Conservation (phyloP, 257 asterid genomes). For the Primulina eburnea region DNA sequence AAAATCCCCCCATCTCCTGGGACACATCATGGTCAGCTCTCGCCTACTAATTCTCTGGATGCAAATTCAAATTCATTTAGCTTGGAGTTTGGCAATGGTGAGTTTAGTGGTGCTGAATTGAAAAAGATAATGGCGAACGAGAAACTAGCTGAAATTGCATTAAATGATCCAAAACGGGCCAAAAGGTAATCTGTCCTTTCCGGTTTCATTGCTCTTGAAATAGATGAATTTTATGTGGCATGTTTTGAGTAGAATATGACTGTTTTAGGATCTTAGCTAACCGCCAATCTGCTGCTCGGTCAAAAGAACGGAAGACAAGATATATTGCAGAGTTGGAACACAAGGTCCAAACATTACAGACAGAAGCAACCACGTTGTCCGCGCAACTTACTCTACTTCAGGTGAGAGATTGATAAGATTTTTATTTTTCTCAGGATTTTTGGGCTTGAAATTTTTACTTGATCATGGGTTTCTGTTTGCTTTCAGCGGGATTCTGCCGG, state of each 20-base stretch:
- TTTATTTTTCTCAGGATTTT: not conserved
- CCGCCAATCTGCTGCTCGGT: slow-evolving; percentile 77
- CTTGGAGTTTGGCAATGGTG: slow-evolving; percentile 72
- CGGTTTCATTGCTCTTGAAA: not conserved
- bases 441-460: slow-evolving; percentile 1
- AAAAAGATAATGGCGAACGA: slow-evolving; percentile 71
- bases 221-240: slow-evolving; percentile 8
- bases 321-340: slow-evolving; percentile 68
- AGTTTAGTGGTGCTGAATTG: slow-evolving; percentile 64
- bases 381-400: slow-evolving; percentile 70
- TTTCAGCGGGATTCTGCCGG: slow-evolving; percentile 68
- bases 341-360: slow-evolving; percentile 73
- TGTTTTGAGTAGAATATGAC: not conserved
- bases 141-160: slow-evolving; percentile 65
- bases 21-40: slow-evolving; percentile 46
- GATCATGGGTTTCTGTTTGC: slow-evolving; percentile 17
- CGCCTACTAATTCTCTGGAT: slow-evolving; percentile 55
- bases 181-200: slow-evolving; percentile 44
- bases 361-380: slow-evolving; percentile 74
- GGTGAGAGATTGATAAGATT: slow-evolving; percentile 37
- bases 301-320: slow-evolving; percentile 68
- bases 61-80: slow-evolving; percentile 42
- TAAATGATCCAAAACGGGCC: slow-evolving; percentile 66
- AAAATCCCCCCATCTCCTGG: slow-evolving; percentile 73
- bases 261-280: slow-evolving; percentile 62